Base-by-base conservation (phyloP, 371 early-diverging fungal species). In the Saksenaea vasiformis region DNA sequence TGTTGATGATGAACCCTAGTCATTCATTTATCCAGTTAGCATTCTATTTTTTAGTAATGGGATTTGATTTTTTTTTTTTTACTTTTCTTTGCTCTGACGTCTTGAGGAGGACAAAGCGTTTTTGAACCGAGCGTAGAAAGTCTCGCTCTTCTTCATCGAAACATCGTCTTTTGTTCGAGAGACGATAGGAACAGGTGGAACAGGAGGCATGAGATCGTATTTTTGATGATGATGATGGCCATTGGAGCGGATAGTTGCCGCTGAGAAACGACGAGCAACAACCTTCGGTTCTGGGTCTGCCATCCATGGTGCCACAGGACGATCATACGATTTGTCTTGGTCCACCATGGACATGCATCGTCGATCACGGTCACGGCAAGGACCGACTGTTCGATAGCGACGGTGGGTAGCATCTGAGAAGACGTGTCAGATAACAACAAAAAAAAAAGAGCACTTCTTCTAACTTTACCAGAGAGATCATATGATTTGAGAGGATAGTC, bases 131-230 rank as follows among this genome's bases (percentile, higher is more conserved):
- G 75, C 66, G 59, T 77, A 77, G 38, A 80, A 77, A 0, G 80
- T 77, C 37, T 77, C 71, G 31, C 80, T 80, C 54, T 77, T 80
- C 26, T 80, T 77, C 56, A 78, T 65, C 10, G 66, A 64, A 1
- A 60, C n/a, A 9, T 51, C 19, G 28, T 22, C 38, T 60, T 35
- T 47, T 59, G 39, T 58, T 54, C 31, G 62, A 55, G 51, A 47
- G 10, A 19, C 37, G 15, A 44, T n/a, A 22, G 64, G 54, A 11
- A 57, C 34, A 35, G 64, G 64, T 15, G 67, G 63, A 14, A 67
- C 56, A 26, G 73, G 67, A 35, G 73, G 69, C 15, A 54, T 63
- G 17, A 60, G 56, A 51, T 28, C 59, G 28, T 47, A 47, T 17
- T 47, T 47, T 17, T 47, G 51, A 22, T 39, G 39, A 39, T 47